phyloP scores from a whole-genome alignment of 495 filamentous ascomycete species.

The Stereocaulon alpinum region DNA sequence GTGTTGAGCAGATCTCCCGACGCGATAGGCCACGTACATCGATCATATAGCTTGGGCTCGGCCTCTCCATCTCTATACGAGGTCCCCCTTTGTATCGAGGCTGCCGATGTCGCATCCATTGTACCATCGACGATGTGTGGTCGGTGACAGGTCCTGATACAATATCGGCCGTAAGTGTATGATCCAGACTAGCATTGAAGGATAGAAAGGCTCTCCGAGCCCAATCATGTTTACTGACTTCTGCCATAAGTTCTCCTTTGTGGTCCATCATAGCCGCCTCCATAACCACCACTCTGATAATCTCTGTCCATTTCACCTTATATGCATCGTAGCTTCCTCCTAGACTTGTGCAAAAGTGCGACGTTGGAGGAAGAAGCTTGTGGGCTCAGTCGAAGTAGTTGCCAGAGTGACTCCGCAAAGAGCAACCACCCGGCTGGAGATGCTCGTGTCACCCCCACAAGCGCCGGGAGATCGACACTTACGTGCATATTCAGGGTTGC shows the following conservation, averaged over 20 bases:
- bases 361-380: not conserved
- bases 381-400: too few species aligned
- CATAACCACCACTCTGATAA: constrained; percentile 20
- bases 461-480: constrained; percentile 2
- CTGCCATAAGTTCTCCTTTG: constrained; percentile 18
- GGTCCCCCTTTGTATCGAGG: constrained; percentile 61
- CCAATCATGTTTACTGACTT: constrained; percentile 18
- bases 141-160: constrained; percentile 74
- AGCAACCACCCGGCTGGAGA: not conserved
- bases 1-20: constrained; percentile 3
- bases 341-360: not conserved
- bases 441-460: not conserved
- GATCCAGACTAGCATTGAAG: not conserved
- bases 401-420: too few species aligned
- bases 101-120: constrained; percentile 83
- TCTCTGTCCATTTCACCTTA: constrained; percentile 27
- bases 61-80: constrained; percentile 65
- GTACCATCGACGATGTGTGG: constrained; percentile 83
- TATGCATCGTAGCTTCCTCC: not conserved
- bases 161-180: not conserved
- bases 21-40: constrained; percentile 51
- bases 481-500: not conserved
- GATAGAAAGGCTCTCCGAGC: not conserved
- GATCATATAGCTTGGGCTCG: constrained; percentile 76
- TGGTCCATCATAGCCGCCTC: constrained; percentile 21